phyloP scores from a whole-genome alignment of 2,329 filamentous ascomycete species.

The Penicillium occitanis region DNA sequence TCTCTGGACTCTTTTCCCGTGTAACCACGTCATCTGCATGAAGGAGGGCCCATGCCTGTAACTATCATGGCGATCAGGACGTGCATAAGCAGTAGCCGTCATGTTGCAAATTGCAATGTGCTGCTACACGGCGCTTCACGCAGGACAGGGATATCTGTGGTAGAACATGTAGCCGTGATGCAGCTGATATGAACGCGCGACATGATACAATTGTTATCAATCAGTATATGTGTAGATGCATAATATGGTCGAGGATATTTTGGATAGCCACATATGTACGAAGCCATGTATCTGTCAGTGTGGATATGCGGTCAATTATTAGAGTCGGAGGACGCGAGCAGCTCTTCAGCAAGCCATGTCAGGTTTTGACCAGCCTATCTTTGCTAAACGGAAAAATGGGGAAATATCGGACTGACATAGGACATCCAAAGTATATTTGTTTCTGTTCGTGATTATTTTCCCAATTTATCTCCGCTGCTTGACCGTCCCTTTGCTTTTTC shows the following conservation, averaged over 20 bases:
- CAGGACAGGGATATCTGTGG: not conserved
- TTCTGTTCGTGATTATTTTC: not conserved
- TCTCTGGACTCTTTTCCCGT: not conserved
- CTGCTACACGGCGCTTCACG: not conserved
- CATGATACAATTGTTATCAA: not conserved
- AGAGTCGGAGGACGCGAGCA: not conserved
- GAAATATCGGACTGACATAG: conserved; percentile 9
- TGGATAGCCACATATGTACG: too few relatives aligned
- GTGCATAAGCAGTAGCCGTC: not conserved
- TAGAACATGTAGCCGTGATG: not conserved
- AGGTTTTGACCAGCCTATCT: not conserved
- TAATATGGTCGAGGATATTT: not conserved
- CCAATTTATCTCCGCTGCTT: conserved; percentile 10
- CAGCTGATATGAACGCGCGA: not conserved
- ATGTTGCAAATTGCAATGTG: conserved; percentile 2
- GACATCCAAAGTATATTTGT: not conserved
- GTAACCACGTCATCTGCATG: conserved; percentile 17
- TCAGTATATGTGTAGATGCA: too few relatives aligned
- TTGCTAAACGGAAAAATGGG: not conserved
- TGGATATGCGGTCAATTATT: not conserved
- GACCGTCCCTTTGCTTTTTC: not conserved
- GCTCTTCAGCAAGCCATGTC: not conserved
- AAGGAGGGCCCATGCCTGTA: conserved; percentile 9
- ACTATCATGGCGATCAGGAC: conserved; percentile 10
- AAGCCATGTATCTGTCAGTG: not conserved